Percentiles rank a stretch among this genome's conserved stretches.
Conservation (phyloP, 1,284 basidiomycete genomes). For the Rhodotorula glutinis region DNA sequence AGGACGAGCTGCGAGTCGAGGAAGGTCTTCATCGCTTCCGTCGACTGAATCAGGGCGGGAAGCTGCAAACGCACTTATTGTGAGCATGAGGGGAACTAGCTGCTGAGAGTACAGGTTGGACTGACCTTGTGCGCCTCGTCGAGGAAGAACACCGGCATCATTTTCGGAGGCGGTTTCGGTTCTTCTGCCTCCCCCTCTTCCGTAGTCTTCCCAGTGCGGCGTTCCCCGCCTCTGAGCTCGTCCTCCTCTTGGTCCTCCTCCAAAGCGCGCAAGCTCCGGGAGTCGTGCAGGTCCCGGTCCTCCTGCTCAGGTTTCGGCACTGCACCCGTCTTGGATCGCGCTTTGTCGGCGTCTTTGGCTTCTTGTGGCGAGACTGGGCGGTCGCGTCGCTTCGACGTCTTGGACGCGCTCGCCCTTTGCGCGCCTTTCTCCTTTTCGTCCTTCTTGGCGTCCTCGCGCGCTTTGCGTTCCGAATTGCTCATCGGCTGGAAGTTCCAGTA, state of each 20-base stretch:
- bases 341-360: not conserved
- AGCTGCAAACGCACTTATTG: constrained; percentile 14
- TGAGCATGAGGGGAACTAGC: no score
- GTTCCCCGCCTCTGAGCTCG: no score
- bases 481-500: constrained; percentile 36
- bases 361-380: not conserved
- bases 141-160: constrained; percentile 73
- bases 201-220: no score
- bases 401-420: not conserved
- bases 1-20: constrained; percentile 77
- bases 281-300: constrained; percentile 12
- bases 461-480: constrained; percentile 1
- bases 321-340: not conserved
- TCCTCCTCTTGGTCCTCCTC: constrained; percentile 33
- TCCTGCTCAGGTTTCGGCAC: constrained; percentile 14
- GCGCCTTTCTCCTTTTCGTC: constrained; percentile 35
- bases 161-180: constrained; percentile 54
- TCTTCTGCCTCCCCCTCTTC: not conserved
- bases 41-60: constrained; percentile 62
- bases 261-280: constrained; percentile 17
- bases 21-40: constrained; percentile 71
- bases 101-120: no score
- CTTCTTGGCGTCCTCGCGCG: constrained; percentile 35
- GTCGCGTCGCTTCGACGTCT: not conserved
- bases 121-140: constrained; percentile 73